Base-by-base conservation (phyloP, 1,284 basidiomycete species). In the Ustilago bromivora region DNA sequence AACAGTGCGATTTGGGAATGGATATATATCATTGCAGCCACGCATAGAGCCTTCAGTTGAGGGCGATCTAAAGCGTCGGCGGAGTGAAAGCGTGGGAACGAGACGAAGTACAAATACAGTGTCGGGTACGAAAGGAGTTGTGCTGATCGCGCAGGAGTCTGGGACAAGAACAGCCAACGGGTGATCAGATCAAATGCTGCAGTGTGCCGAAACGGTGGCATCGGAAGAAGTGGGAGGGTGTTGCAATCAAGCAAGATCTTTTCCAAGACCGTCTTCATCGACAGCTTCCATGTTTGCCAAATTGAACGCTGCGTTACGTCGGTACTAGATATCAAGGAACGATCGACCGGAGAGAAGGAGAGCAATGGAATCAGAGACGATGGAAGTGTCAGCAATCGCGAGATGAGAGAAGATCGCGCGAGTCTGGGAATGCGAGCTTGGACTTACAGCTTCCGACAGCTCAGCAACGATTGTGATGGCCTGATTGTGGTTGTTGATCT, bases 401-500 rank as follows among this genome's bases (percentile, higher is more conserved):
- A 28, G 23, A 28, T 28, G 23, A 28, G 3, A 28, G 23, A 28
- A 28, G 3, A 28, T 28, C 23, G 23, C 23, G 23, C 23, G 23
- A 28, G 23, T 28, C 23, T 28, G 23, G 3, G 23, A 28, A 28
- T 28, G 43, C 34, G n/a, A 13, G n/a, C 7, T 36, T 43, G 11
- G 6, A 81, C 82, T 68, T 68, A 83, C 80, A 28, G 79, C 81
- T 71, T 84, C 82, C 59, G 79, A 85, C 43, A 85, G 75, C 62
- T 85, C 81, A 1, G 76, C 71, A 11, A 82, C 83, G 46, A 85
- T 80, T 11, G 82, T 82, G 55, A 79, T 81, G 43, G 74, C 75
- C 62, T 82, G 77, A 40, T 85, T 85, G 58, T 82, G 82, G 32
- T 78, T 77, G 73, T 85, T 85, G 75, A 85, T 84, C 57, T 85